Base-by-base conservation (phyloP, 305 asterid species). In the Striga hermonthica region DNA sequence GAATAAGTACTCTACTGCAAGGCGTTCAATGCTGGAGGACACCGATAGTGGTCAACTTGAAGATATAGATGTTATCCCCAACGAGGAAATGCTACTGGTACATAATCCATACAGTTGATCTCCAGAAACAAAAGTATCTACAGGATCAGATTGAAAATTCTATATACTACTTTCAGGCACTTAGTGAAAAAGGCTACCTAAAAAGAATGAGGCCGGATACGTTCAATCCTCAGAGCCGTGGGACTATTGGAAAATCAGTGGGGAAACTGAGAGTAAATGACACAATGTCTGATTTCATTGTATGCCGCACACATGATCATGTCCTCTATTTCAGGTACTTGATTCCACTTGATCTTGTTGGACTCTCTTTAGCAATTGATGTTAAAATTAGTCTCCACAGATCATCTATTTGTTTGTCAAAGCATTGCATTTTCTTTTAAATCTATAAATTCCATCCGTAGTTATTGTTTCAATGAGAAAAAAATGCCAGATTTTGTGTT, bases 201-300 rank as follows among this genome's bases (percentile, higher is more conserved):
- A 94, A 94, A 74, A 85, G 99, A 76, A 91, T 94, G 99, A 88
- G 75, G 75, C 97, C 99, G 57, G 93, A 91, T 77, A 88, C 99
- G 7, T 94, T 94, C 84, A 88, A 80, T 78, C 87, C 87, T 69
- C 99, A 91, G 77, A 79, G 75, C 66, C 96, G 99, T 6, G 99
- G 99, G 66, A 88, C 97, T 58, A 90, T 94, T 70, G 99, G 99
- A 38, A 94, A 88, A 84, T 94, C 99, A 57, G 98, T 94, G 16
- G 99, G 99, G 65, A 94, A 94, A 74, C 71, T 94, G 71, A 85
- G 96, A 80, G 87, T 88, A 49, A 89, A 94, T 67, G 99, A 94
- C 66, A 72, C 96, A 6, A 85, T 94, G 99, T 82, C 99, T 75
- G 96, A 91, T 79, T 91, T 91, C 76, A 84, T 91, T 57, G 97